Conservation (phyloP, 2,329 filamentous ascomycete genomes). For the Pseudogymnoascus sp. region DNA sequence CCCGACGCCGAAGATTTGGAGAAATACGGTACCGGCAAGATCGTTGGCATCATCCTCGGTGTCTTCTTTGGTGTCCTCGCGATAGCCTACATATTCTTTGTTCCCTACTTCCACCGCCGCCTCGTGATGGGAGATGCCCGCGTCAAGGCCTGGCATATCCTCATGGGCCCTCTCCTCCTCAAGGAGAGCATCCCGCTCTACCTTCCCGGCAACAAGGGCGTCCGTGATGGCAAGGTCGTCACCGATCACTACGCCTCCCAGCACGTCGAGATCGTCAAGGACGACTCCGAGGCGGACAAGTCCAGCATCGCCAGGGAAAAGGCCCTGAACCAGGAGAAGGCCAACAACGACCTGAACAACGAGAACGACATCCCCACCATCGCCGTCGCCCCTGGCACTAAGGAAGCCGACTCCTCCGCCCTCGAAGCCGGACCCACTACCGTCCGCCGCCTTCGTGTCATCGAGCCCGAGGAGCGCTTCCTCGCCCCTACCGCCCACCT, state of each 20-base stretch:
- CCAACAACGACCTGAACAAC: too few relatives aligned
- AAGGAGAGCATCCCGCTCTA: constrained; percentile 13
- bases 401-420: constrained; percentile 36
- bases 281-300: too few relatives aligned
- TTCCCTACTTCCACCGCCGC: constrained; percentile 26
- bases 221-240: constrained; percentile 19
- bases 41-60: constrained; percentile 13
- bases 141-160: constrained; percentile 26
- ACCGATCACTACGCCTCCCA: neutral
- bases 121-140: constrained; percentile 26
- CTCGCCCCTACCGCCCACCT: constrained; percentile 15
- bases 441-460: neutral
- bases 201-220: constrained; percentile 16
- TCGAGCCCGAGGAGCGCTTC: constrained; percentile 15
- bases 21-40: constrained; percentile 29
- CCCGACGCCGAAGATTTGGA: constrained; percentile 19
- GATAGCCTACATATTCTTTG: constrained; percentile 28
- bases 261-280: too few relatives aligned
- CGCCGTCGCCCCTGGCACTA: too few relatives aligned
- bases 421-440: constrained; percentile 32
- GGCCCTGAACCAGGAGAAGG: too few relatives aligned
- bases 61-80: constrained; percentile 21
- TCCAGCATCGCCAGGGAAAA: too few relatives aligned
- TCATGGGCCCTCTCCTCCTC: constrained; percentile 26
- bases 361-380: too few relatives aligned